phyloP scores from a whole-genome alignment of 495 filamentous ascomycete genomes.

The Aspergillus ellipticus region DNA sequence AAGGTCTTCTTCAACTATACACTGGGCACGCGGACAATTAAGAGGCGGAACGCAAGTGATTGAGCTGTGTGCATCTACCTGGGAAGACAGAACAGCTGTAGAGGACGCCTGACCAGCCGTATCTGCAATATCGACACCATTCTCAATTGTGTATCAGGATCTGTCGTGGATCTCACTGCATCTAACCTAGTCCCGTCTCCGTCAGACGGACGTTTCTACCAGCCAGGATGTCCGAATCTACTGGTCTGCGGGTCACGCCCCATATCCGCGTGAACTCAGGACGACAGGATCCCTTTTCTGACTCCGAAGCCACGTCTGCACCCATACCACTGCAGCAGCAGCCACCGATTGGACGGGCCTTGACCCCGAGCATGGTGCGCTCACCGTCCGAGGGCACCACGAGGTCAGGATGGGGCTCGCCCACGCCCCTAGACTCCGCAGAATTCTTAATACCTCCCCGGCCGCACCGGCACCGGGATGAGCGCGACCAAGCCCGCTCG shows the following conservation, averaged over 20 bases:
- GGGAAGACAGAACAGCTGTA: too few species aligned
- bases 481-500: constrained; percentile 37
- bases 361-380: constrained; percentile 12
- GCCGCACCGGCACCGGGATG: constrained; percentile 42
- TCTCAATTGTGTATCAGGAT: neutral
- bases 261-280: constrained; percentile 61
- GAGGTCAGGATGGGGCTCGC: constrained; percentile 22
- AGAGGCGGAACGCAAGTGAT: neutral
- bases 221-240: constrained; percentile 12
- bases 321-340: constrained; percentile 8
- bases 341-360: constrained; percentile 15
- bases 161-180: neutral
- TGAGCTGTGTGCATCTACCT: too few species aligned
- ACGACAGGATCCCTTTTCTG: constrained; percentile 46
- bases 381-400: constrained; percentile 18
- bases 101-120: too few species aligned
- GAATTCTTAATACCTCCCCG: constrained; percentile 59
- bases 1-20: neutral
- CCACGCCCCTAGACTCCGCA: constrained; percentile 46
- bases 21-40: neutral
- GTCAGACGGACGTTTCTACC: neutral
- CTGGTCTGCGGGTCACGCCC: constrained; percentile 7
- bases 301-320: constrained; percentile 27
- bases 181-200: neutral
- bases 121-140: neutral